Percentiles rank a stretch among this genome's conserved stretches.
Evolutionary conservation across 1,139 yeast genomes (phyloP).

Genomic region (Tardiomyces digboiensis): DNA sequence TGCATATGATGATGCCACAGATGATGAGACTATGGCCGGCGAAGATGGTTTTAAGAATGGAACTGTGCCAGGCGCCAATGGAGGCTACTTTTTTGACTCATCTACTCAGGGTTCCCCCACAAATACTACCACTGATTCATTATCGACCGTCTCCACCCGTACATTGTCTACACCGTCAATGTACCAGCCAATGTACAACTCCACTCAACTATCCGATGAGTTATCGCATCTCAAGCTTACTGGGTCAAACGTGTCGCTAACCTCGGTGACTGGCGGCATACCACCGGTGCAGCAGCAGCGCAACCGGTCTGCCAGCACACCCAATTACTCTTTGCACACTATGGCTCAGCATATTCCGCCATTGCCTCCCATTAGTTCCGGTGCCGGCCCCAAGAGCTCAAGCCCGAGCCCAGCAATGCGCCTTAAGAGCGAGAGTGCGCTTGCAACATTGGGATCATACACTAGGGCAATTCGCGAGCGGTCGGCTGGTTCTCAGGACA

Average conservation of each 20-base stretch:
- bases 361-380: constrained; percentile 1
- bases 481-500: not conserved
- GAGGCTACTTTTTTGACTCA: not conserved
- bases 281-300: not conserved
- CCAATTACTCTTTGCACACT: not conserved
- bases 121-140: not conserved
- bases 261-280: not conserved
- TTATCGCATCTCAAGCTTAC: not conserved
- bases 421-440: not conserved
- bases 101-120: not conserved
- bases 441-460: not conserved
- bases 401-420: not conserved
- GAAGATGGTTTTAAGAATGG: not conserved
- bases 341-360: not conserved
- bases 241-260: not conserved
- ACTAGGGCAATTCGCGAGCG: not conserved
- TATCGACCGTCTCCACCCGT: constrained; percentile 1
- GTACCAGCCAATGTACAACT: not conserved
- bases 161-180: not conserved
- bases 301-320: constrained; percentile 1
- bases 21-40: constrained; percentile 1
- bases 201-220: not conserved
- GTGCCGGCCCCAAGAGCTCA: not conserved
- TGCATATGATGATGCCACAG: constrained; percentile 3
- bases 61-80: not conserved